Conservation (phyloP, 2,329 filamentous ascomycete genomes). For the Penicillium decumbens region DNA sequence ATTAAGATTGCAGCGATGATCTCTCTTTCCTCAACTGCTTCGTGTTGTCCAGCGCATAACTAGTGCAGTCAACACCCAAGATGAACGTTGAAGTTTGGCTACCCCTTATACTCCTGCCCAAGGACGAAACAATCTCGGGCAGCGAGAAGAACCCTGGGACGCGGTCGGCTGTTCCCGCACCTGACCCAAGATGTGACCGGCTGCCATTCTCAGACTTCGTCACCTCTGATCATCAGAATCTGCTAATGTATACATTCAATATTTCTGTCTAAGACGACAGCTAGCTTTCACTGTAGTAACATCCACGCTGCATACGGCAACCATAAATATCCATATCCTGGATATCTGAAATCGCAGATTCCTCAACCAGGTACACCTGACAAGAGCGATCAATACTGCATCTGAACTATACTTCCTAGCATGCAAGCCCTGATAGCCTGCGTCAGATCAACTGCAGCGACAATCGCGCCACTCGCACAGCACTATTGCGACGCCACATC, state of each 20-base stretch:
- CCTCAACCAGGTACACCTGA: not conserved
- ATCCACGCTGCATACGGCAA: too few species aligned
- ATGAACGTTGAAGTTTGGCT: not conserved
- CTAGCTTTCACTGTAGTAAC: too few species aligned
- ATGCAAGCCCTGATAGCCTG: not conserved
- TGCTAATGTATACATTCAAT: too few species aligned
- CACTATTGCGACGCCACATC: not conserved
- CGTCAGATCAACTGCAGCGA: not conserved
- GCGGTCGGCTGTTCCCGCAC: slow-evolving; percentile 13
- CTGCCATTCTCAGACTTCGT: too few species aligned
- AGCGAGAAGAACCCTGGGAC: slow-evolving; percentile 6
- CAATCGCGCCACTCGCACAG: not conserved
- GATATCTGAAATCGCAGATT: too few species aligned
- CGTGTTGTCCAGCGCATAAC: too few species aligned
- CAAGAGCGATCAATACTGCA: not conserved
- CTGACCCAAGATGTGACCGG: slow-evolving; percentile 1
- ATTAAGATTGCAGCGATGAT: not conserved
- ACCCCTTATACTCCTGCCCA: not conserved
- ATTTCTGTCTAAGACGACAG: too few species aligned
- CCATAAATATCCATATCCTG: too few species aligned
- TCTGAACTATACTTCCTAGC: not conserved
- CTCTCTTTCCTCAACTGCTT: not conserved
- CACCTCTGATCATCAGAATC: too few species aligned
- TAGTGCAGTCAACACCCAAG: not conserved
- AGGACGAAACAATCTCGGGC: not conserved